Evolutionary conservation across 257 asterid species (phyloP).

Genomic region (Scutellaria baicalensis): DNA sequence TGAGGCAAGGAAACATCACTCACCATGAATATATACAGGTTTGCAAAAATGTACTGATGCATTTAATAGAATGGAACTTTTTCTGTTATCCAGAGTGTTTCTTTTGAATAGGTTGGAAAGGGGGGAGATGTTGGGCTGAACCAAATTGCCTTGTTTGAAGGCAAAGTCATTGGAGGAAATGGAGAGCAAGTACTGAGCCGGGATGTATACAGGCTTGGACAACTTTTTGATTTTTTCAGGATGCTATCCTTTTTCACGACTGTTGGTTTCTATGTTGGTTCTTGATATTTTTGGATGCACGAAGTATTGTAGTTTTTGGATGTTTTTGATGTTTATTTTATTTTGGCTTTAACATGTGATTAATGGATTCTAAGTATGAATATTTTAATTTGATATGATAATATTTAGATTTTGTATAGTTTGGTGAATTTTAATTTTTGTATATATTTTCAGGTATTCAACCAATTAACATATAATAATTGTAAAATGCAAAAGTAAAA

Average conservation of each 20-base stretch:
- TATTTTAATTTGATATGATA: too few species aligned
- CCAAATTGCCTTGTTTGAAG: too few species aligned
- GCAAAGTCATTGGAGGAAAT: conserved; percentile 98
- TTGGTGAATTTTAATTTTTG: too few species aligned
- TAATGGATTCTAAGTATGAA: too few species aligned
- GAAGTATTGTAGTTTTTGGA: too few species aligned
- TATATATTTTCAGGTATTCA: too few species aligned
- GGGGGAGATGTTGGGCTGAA: conserved; percentile 99
- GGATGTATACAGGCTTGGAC: conserved; percentile 96
- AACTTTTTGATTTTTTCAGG: conserved; percentile 91
- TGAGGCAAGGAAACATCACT: conserved; percentile 92
- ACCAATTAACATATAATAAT: too few species aligned
- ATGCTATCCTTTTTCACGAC: conserved; percentile 96
- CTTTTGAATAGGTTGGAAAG: conserved; percentile 79
- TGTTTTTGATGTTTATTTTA: too few species aligned
- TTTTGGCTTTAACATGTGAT: too few species aligned
- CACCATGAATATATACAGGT: conserved; percentile 95
- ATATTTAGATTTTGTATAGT: too few species aligned
- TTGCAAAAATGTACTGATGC: not conserved
- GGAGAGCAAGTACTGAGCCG: conserved; percentile 99
- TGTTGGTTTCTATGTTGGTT: conserved; percentile 88
- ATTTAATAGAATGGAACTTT: not conserved
- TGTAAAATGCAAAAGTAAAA: too few species aligned
- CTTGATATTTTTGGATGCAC: too few species aligned
- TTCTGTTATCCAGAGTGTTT: conserved; percentile 5